A percentile compares a stretch with the other conserved stretches of the same genome.
These are phyloP conservation scores for Grosmannia serpens DNA, from an alignment of 2,329 filamentous ascomycete species.

Conservation along the genomic window DNA sequence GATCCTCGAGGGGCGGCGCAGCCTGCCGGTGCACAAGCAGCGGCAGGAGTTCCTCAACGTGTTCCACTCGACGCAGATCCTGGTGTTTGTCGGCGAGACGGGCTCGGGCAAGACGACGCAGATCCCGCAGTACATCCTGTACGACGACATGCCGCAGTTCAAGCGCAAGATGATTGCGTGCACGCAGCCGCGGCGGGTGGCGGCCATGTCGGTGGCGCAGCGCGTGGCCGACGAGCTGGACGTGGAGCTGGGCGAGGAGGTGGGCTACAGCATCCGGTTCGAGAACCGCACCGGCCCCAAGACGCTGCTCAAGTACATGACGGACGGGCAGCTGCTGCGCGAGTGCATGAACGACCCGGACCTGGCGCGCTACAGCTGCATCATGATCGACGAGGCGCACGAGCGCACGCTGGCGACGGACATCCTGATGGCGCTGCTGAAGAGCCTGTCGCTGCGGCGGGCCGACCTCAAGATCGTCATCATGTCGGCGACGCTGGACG, in stretches of 20 bases:
- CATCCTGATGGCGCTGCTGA: constrained; percentile 91
- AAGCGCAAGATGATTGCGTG: constrained; percentile 87
- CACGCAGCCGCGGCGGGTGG: constrained; percentile 94
- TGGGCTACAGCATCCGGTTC: constrained; percentile 98
- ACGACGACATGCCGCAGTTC: constrained; percentile 84
- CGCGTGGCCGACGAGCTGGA: constrained; percentile 97
- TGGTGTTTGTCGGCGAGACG: constrained; percentile 97
- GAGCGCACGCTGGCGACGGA: constrained; percentile 95
- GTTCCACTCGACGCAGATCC: constrained; percentile 88
- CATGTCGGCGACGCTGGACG: constrained; percentile 96
- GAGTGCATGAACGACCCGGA: constrained; percentile 96
- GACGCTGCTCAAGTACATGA: constrained; percentile 98
- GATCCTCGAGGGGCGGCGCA: constrained; percentile 73
- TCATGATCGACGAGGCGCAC: constrained; percentile 97
- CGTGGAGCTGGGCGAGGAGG: constrained; percentile 81
- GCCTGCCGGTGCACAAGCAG: constrained; percentile 86
- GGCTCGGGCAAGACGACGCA: constrained; percentile 99
- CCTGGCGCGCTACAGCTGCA: constrained; percentile 86
- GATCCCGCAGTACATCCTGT: constrained; percentile 96
- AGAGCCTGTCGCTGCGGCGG: constrained; percentile 72
- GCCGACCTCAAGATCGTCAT: constrained; percentile 95
- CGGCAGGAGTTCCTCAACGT: constrained; percentile 88
- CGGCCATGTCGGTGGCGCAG: constrained; percentile 96
- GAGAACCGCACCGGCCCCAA: constrained; percentile 84
- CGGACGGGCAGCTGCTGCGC: constrained; percentile 92